Evolutionary conservation across 1,139 yeast genomes (phyloP), one percentile per base, ranked within the genome.

Genomic region (Barnettozyma hawaiiensis): DNA sequence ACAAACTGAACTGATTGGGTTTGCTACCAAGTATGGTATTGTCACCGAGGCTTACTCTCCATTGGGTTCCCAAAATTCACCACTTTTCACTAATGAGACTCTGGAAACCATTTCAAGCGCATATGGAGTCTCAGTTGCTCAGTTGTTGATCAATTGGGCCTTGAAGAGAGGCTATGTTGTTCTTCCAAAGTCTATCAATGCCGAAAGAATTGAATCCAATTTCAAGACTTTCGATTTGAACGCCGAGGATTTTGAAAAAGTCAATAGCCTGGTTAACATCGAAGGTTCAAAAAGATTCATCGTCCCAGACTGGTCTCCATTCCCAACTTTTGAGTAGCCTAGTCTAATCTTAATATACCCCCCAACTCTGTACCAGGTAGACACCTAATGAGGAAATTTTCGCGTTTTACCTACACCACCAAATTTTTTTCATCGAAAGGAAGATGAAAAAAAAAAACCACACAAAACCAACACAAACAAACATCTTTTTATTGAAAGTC

Each of bases 11-110:
- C 68, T 85, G 48, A 61, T 76, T 44, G 74, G 73, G 31, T 83
- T 62, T 60, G 70, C 77, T 59, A 66, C 72, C 48, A 58, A 67
- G 21, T 67, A 84, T 50, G 73, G 71, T 21, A 83, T 86, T 49
- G 59, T 73, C 20, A 60, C 81, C 43, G 85, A 85, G 61, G 90
- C 92, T 32, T 86, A 83, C 63, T 81, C 89, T 29, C 95, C 96
- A 46, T 72, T 86, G 53, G 95, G 92, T 16, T 76, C 86, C 29
- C 66, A 75, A 15, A 77, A 76, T 43, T 79, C 87, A 18, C 86
- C 90, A 14, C 61, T 83, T 33, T 67, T 81, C 54, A 63, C 68
- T 38, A 75, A 82, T 53, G 66, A 67, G 36, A 63, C 66, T 2
- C 64, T 85, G 23, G 50, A 59, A 15, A 60, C 66, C 24, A 61